Evolutionary conservation across 2,329 filamentous ascomycete genomes (phyloP).

Genomic region (Epichloe glyceriae): DNA sequence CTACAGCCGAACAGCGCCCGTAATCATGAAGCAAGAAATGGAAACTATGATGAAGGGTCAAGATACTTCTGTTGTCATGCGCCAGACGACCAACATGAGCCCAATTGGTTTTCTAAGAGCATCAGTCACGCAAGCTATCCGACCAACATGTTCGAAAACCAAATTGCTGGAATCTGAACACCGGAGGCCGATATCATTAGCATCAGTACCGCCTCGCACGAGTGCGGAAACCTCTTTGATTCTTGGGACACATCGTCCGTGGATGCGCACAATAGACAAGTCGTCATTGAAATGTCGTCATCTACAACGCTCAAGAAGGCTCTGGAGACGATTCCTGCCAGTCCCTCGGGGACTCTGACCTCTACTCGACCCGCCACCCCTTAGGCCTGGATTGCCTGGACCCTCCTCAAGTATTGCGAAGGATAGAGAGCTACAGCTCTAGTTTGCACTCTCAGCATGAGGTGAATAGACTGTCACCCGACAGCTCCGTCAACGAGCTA

Average conservation of each 20-base stretch:
- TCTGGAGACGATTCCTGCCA: conserved; percentile 60
- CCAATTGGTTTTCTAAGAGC: conserved; percentile 18
- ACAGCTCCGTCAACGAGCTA: conserved; percentile 36
- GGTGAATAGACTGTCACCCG: conserved; percentile 9
- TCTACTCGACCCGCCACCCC: conserved; percentile 45
- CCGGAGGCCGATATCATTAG: conserved; percentile 33
- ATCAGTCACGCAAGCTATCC: conserved; percentile 33
- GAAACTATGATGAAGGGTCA: conserved; percentile 21
- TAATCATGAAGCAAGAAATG: conserved; percentile 19
- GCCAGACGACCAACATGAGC: conserved; percentile 12
- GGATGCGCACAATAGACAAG: conserved; percentile 47
- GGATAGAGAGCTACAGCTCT: conserved; percentile 41
- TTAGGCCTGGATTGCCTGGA: conserved; percentile 34
- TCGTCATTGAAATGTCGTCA: conserved; percentile 37
- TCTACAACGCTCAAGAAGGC: conserved; percentile 34
- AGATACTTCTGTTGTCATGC: conserved; percentile 31
- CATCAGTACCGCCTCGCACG: conserved; percentile 26
- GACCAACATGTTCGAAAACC: conserved; percentile 44
- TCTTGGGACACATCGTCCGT: conserved; percentile 63
- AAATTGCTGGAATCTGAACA: conserved; percentile 35
- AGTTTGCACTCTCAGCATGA: conserved; percentile 19
- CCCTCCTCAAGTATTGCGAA: conserved; percentile 29
- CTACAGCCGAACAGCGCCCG: conserved; percentile 33
- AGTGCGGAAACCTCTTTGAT: conserved; percentile 53
- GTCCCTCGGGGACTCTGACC: conserved; percentile 50